Evolutionary conservation across 2,329 filamentous ascomycete genomes (phyloP).

Genomic region (Aureobasidium sp.): DNA sequence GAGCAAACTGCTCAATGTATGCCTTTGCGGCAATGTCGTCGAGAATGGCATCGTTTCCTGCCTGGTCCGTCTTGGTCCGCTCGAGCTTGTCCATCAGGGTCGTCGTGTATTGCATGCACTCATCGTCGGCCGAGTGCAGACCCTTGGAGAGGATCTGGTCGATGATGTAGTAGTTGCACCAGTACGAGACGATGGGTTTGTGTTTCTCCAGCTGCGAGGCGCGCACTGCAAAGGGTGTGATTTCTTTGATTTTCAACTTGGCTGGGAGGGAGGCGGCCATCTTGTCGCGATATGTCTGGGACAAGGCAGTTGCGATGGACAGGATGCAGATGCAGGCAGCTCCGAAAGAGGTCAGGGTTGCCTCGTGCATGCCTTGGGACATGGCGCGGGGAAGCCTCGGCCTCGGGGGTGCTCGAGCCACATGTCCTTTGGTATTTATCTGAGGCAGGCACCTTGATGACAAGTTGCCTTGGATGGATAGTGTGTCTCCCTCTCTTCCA

Average conservation of each 20-base stretch:
- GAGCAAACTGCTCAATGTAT: conserved; percentile 88
- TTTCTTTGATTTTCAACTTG: conserved; percentile 61
- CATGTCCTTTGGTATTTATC: not conserved
- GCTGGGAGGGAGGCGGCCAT: conserved; percentile 69
- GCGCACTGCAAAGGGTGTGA: conserved; percentile 74
- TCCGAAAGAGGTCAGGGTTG: not conserved
- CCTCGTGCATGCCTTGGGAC: not conserved
- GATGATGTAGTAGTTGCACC: conserved; percentile 91
- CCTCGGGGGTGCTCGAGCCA: conserved; percentile 11
- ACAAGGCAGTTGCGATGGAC: conserved; percentile 1
- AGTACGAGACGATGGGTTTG: conserved; percentile 87
- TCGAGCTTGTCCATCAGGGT: conserved; percentile 87
- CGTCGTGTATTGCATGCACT: conserved; percentile 72
- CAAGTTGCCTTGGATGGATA: conserved; percentile 15
- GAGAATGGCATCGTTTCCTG: conserved; percentile 70
- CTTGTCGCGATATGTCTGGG: conserved; percentile 16
- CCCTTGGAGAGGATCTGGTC: conserved; percentile 79
- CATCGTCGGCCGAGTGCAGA: conserved; percentile 70
- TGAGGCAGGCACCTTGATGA: not conserved
- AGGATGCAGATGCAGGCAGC: not conserved
- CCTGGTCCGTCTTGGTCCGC: conserved; percentile 64
- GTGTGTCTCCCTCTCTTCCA: not conserved
- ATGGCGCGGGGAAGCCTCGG: conserved; percentile 5
- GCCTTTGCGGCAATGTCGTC: conserved; percentile 83
- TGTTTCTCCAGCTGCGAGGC: conserved; percentile 75